Evolutionary conservation across 768 basidiomycete genomes (phyloP), one percentile per base, ranked within the genome.

Genomic region (Suillus tomentosus): DNA sequence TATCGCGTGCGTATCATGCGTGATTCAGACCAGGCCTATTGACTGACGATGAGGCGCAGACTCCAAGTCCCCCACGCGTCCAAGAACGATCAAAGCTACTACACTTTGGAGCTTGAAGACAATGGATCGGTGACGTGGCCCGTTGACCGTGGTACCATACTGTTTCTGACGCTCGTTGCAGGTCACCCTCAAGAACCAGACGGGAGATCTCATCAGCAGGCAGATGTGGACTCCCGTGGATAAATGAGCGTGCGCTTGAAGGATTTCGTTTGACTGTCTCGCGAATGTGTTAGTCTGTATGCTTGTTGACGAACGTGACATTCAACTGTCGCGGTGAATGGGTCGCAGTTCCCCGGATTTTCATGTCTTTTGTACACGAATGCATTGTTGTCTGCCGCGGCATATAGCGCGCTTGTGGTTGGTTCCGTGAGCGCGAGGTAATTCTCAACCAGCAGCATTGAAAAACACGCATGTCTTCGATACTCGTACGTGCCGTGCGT

Each of bases 161-260:
- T 45, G 42, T 45, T 45, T 17, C 45, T 45, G 45, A n/a, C n/a
- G 3, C 19, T 45, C n/a, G 19, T 15, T 42, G 15, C 43, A 45
- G 43, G 19, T 45, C 43, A 10, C 10, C 43, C 43, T 45, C 8
- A 10, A 10, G 19, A 4, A 10, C 9, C 19, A 10, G 19, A 1
- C 3, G 0, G 9, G 43, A 3, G 0, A 1, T 0, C 10, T 2
- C 43, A n/a, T 3, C 10, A 9, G 4, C 10, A 9, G 8, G 19
- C 43, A 45, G 43, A 3, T n/a, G 43, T 45, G 43, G 43, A n/a
- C 7, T 8, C 1, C n/a, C 8, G 3, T 14, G 14, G 0, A 14
- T 1, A 1, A 17, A 42, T 42, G 15, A 42, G 7, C 7, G 5
- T 42, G 17, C 7, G 7, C 6, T 1, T 45, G 43, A n/a, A 45